phyloP scores from a whole-genome alignment of 225 moss, liverwort and hornwort species.

The Polytrichum commune region DNA sequence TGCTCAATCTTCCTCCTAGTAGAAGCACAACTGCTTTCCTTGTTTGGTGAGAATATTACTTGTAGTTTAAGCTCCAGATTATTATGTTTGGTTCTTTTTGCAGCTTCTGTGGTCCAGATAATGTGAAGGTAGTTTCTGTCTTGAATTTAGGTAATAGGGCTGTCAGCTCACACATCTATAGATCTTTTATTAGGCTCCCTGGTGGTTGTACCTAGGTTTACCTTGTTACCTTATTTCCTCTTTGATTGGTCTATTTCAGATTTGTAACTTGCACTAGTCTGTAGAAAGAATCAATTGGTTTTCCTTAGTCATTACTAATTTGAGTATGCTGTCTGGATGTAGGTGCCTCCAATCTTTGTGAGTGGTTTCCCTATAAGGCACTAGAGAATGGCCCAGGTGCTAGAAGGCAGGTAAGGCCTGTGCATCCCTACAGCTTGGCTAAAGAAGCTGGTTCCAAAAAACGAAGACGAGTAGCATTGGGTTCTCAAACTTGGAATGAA shows the following conservation, averaged over 20 bases:
- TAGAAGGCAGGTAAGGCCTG: conserved; percentile 68
- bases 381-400: conserved; percentile 25
- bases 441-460: conserved; percentile 75
- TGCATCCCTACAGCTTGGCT: conserved; percentile 63
- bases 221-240: neutral
- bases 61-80: too few species aligned
- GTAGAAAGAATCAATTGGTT: too few species aligned
- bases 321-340: neutral
- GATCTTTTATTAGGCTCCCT: neutral
- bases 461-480: conserved; percentile 66
- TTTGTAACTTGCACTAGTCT: neutral
- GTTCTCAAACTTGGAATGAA: conserved; percentile 59
- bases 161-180: neutral
- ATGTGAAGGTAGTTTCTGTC: neutral
- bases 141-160: neutral
- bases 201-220: neutral
- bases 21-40: too few species aligned
- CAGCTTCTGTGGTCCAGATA: neutral
- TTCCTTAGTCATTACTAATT: too few species aligned
- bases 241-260: neutral
- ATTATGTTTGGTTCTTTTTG: neutral
- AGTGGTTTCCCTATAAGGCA: conserved; percentile 80
- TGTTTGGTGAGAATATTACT: too few species aligned
- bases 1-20: too few species aligned
- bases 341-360: conserved; percentile 56